A percentile compares a stretch with the other conserved stretches of the same genome.
Evolutionary conservation across 2,329 filamentous ascomycete genomes (phyloP).

Genomic region (Ophiostoma triangulosporum): DNA sequence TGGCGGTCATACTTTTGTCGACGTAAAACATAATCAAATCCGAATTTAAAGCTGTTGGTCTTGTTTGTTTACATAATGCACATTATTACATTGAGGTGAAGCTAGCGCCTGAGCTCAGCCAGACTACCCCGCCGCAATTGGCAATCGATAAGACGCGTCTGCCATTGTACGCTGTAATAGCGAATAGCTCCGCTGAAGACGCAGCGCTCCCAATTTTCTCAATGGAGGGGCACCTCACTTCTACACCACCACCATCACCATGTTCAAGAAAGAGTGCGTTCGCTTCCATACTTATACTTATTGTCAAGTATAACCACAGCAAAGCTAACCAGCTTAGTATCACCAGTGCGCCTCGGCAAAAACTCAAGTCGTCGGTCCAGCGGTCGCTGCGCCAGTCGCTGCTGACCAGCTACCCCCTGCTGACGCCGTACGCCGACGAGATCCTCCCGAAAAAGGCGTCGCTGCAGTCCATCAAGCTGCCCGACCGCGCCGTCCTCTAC

Average conservation of each 20-base stretch:
- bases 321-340: not conserved
- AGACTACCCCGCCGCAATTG: constrained; percentile 5
- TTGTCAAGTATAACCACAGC: too few species aligned
- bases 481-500: constrained; percentile 83
- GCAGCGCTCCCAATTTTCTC: constrained; percentile 2
- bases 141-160: constrained; percentile 7
- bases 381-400: constrained; percentile 73
- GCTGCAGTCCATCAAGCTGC: constrained; percentile 80
- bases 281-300: not conserved
- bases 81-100: too few species aligned
- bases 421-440: constrained; percentile 81
- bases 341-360: not conserved
- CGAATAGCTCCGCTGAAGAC: too few species aligned
- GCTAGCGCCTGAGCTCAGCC: not conserved
- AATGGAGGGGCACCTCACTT: constrained; percentile 4
- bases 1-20: too few species aligned
- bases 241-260: constrained; percentile 22
- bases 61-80: too few species aligned
- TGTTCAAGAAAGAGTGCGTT: constrained; percentile 89
- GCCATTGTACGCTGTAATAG: not conserved
- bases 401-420: constrained; percentile 70
- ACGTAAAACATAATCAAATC: too few species aligned
- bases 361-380: constrained; percentile 31
- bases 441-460: constrained; percentile 91
- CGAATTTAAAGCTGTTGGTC: too few species aligned